Evolutionary conservation across 2,329 filamentous ascomycete species (phyloP).

Genomic region (Aspergillus pseudoterreus): DNA sequence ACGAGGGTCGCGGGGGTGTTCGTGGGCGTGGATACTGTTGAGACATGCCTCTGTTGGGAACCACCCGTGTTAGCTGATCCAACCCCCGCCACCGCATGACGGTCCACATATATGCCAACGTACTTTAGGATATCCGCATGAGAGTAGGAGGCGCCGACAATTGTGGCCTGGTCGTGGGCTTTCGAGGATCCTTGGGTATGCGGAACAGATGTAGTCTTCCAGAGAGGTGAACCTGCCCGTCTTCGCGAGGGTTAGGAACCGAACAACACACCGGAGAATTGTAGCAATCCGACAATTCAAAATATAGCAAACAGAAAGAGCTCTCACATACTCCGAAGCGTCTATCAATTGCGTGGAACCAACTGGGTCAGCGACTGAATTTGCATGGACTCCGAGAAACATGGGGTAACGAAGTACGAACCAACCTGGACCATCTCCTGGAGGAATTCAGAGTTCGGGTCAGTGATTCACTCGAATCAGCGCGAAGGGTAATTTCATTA

Average conservation of each 20-base stretch:
- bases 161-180: slow-evolving; percentile 62
- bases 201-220: slow-evolving; percentile 60
- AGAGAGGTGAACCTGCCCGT: slow-evolving; percentile 86
- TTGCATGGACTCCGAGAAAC: slow-evolving; percentile 2
- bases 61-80: not conserved
- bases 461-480: not conserved
- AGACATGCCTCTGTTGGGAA: slow-evolving; percentile 25
- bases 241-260: slow-evolving; percentile 23
- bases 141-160: slow-evolving; percentile 93
- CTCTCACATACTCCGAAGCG: slow-evolving; percentile 34
- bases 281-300: slow-evolving; percentile 1
- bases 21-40: slow-evolving; percentile 60
- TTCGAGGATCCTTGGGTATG: slow-evolving; percentile 53
- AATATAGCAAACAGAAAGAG: not conserved
- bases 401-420: slow-evolving; percentile 54
- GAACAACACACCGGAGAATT: slow-evolving; percentile 1
- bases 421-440: slow-evolving; percentile 99
- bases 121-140: slow-evolving; percentile 93
- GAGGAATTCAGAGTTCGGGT: not conserved
- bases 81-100: not conserved
- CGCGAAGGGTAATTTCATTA: not conserved
- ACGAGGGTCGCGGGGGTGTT: slow-evolving; percentile 66
- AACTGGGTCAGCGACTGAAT: slow-evolving; percentile 19
- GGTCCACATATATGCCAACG: slow-evolving; percentile 9
- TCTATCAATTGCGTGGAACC: slow-evolving; percentile 26